phyloP scores from a whole-genome alignment of 441 rosid species.

The Sinapis alba region DNA sequence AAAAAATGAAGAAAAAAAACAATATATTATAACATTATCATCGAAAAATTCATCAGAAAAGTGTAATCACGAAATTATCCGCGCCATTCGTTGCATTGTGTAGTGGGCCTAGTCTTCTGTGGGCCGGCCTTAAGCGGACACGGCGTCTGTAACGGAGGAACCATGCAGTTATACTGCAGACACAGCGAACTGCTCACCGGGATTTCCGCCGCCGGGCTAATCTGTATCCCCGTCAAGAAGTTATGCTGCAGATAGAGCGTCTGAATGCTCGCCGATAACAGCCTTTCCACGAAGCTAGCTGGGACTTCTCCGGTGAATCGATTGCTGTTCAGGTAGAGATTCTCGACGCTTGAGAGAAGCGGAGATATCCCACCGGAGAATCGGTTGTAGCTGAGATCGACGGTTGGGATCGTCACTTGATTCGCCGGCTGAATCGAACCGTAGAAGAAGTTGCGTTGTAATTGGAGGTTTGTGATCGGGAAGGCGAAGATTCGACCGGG shows the following conservation, averaged over 20 bases:
- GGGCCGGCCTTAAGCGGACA: conserved; percentile 90
- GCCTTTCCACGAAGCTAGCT: conserved; percentile 68
- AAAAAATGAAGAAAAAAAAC: background rate
- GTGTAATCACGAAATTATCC: conserved; percentile 47
- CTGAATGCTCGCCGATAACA: conserved; percentile 64
- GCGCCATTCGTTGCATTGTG: conserved; percentile 77
- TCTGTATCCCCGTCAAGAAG: conserved; percentile 81
- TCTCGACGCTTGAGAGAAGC: conserved; percentile 78
- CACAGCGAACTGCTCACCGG: conserved; percentile 87
- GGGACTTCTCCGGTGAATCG: conserved; percentile 85
- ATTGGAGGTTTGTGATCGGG: conserved; percentile 72
- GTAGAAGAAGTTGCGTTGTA: conserved; percentile 73
- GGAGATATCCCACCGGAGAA: conserved; percentile 75
- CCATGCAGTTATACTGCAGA: conserved; percentile 94
- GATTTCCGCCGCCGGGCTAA: conserved; percentile 87
- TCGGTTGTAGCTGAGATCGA: conserved; percentile 85
- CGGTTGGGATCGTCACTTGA: conserved; percentile 65
- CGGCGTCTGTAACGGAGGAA: conserved; percentile 80
- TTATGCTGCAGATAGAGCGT: conserved; percentile 84
- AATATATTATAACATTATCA: background rate
- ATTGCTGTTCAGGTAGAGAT: conserved; percentile 82
- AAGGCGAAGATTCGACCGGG: conserved; percentile 66
- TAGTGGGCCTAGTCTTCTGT: conserved; percentile 74
- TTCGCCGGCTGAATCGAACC: conserved; percentile 63
- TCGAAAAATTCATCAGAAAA: background rate